Evolutionary conservation across 345 rosid genomes (phyloP), one percentile per base, ranked within the genome.

Genomic region (Eutrema japonicum): DNA sequence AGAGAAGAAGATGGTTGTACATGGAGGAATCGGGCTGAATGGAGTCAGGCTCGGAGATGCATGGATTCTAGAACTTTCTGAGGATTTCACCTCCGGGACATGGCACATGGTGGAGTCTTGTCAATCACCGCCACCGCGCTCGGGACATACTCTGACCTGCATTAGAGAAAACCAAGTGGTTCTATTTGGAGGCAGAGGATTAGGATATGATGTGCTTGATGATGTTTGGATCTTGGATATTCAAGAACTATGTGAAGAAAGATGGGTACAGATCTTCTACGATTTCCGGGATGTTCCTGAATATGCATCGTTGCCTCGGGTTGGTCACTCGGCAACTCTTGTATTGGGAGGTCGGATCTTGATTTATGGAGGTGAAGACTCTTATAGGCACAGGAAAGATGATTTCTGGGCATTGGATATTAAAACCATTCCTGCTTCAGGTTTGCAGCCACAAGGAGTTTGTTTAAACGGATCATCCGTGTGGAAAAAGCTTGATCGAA

Each of bases 361-460:
- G 49, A 88, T 95, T 37, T 83, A 89, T 30, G 99, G 97, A 38
- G 99, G 99, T 3, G 99, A 95, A 83, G 99, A 95, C 76, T 83
- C 97, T 12, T 33, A 68, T 70, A 86, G 97, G 77, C 86, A 81
- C 57, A 82, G 93, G 66, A 95, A 95, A 73, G 88, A 88, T 29
- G 99, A 95, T 76, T 88, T 92, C 36, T 95, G 97, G 99, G 76
- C 85, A 32, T 82, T 95, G 59, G 91, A 95, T 76, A 60, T 83
- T 41, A 85, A 79, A 47, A 80, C 81, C 65, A 81, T 83, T 40
- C 83, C 78, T 45, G 78, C 87, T 45, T 45, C 63, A 12, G 80
- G 81, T 53, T 26, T 78, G 76, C 83, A 55, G 68, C 82, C 85
- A 33, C 58, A 76, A 14, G 63, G 79, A 51, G 33, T 77, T 69